Base-by-base conservation (phyloP, 2,329 filamentous ascomycete genomes). In the Chaetomium strumarium region DNA sequence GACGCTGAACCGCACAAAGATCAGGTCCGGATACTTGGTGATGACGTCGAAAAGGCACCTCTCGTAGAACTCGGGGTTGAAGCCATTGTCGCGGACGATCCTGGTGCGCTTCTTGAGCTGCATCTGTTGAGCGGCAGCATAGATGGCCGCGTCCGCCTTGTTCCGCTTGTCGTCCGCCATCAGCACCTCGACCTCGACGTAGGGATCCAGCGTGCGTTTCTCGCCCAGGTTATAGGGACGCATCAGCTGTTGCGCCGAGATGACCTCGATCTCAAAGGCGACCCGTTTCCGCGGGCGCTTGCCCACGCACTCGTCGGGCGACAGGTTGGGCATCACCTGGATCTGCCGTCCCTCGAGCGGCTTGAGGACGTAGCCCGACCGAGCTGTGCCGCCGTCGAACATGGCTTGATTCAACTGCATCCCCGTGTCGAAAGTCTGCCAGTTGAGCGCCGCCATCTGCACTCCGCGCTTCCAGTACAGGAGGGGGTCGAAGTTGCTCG, bases 381-480 rank as follows among this genome's bases (percentile, higher is more conserved):
- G 82, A 70, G 96, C 93, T 12, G 80, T 85, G 40, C 90, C 89
- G 53, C 89, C 88, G 43, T 90, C 87, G 66, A 96, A 99, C 93
- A 99, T 97, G 64, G 93, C 93, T 61, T 93, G 88, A 67, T 97
- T 97, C 68, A 97, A 79, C 66, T 97, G 92, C 81, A 96, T 93
- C 42, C 91, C 90, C 16, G 95, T 78, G 66, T 97, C 93, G 64
- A 95, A 96, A 0, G 91, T 97, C 71, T 99, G 93, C 92, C 93
- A 97, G 71, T 99, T 99, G 57, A 97, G 77, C 0, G 93, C 93
- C 13, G 88, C 90, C 92, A 99, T 97, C 70, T 99, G 93, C 16
- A 96, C 93, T 31, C 93, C 93, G 40, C 90, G 85, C 47, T 92
- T 85, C 93, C 93, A 99, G 67, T 93, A 95, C 57, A 86, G 84